Conservation (phyloP, 2,329 filamentous ascomycete species). For the Paramyrothecium roridum region DNA sequence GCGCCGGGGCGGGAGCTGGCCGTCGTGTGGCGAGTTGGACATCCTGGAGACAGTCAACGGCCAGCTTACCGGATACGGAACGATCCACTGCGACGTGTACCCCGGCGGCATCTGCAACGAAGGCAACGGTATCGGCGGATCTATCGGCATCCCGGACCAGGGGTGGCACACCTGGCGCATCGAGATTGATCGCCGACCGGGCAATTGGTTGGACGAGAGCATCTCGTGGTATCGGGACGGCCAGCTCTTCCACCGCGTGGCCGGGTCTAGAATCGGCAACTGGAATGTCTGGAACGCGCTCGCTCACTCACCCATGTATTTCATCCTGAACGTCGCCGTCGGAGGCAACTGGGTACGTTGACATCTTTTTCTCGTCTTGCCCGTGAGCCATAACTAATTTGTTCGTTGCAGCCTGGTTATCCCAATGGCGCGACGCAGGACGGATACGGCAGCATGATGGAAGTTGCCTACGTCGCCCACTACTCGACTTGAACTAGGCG, state of each 20-base stretch:
- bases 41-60: slow-evolving; percentile 57
- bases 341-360: slow-evolving; percentile 44
- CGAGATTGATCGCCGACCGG: slow-evolving; percentile 41
- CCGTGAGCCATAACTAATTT: slow-evolving; percentile 4
- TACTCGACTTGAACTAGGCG: slow-evolving; percentile 13
- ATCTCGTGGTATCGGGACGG: slow-evolving; percentile 46
- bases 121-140: slow-evolving; percentile 36
- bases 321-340: slow-evolving; percentile 51
- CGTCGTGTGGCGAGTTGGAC: slow-evolving; percentile 46
- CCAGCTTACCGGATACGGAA: slow-evolving; percentile 40
- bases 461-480: slow-evolving; percentile 44
- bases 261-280: slow-evolving; percentile 38
- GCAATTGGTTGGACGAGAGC: slow-evolving; percentile 40
- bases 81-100: slow-evolving; percentile 46
- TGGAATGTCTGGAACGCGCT: slow-evolving; percentile 41
- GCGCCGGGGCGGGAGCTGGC: slow-evolving; percentile 16
- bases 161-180: slow-evolving; percentile 47
- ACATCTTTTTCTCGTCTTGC: rapidly evolving
- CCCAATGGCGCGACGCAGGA: slow-evolving; percentile 39
- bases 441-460: slow-evolving; percentile 41
- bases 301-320: slow-evolving; percentile 43
- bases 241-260: slow-evolving; percentile 34
- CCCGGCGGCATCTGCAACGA: slow-evolving; percentile 50
- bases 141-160: slow-evolving; percentile 31
- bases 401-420: slow-evolving; percentile 33